phyloP scores from a whole-genome alignment of 1,284 basidiomycete species.

The Athelia sp. region DNA sequence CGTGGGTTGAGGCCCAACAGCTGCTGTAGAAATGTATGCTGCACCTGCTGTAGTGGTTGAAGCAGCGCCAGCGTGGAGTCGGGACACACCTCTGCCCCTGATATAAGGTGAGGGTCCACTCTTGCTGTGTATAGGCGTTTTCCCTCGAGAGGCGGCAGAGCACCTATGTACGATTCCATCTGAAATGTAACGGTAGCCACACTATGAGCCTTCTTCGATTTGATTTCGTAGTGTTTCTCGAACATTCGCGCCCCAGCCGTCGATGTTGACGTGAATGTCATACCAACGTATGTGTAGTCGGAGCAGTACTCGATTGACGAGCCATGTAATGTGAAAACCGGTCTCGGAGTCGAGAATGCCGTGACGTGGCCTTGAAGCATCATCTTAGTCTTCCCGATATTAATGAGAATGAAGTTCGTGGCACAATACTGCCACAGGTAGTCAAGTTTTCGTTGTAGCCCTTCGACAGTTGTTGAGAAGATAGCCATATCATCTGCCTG shows the following conservation, averaged over 20 bases:
- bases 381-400: constrained; percentile 15
- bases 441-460: constrained; percentile 20
- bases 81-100: constrained; percentile 18
- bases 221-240: constrained; percentile 12
- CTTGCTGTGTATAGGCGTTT: constrained; percentile 19
- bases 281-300: constrained; percentile 17
- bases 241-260: constrained; percentile 11
- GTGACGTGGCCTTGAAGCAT: constrained; percentile 12
- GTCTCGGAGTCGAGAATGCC: not conserved
- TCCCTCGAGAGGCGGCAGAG: constrained; percentile 11
- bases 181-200: constrained; percentile 11
- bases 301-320: not conserved
- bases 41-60: constrained; percentile 10
- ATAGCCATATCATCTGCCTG: constrained; percentile 25
- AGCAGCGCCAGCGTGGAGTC: constrained; percentile 10
- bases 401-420: constrained; percentile 20
- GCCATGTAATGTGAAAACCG: not conserved
- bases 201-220: constrained; percentile 14
- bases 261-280: constrained; percentile 6
- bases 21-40: constrained; percentile 14
- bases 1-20: constrained; percentile 13
- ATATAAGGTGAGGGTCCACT: constrained; percentile 25
- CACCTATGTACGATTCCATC: constrained; percentile 13
- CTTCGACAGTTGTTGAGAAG: constrained; percentile 15
- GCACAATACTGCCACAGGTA: constrained; percentile 15